phyloP scores from a whole-genome alignment of 805 yeast genomes.

The Cyberlindnera japonica region DNA sequence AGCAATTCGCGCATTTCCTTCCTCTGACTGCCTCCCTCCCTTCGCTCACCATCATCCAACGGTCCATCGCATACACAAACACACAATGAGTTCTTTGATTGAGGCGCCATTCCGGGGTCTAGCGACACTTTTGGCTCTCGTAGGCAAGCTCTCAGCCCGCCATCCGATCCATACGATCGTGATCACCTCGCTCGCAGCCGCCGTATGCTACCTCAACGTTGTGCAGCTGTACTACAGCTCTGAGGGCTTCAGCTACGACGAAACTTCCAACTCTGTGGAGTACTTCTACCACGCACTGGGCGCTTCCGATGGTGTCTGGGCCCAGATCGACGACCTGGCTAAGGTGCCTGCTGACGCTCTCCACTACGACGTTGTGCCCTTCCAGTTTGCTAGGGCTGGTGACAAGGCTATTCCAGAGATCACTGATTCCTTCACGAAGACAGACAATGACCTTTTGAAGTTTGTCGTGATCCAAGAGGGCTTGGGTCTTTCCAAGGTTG shows the following conservation, averaged over 20 bases:
- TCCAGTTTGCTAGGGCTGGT: slow-evolving; percentile 49
- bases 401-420: slow-evolving; percentile 39
- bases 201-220: slow-evolving; percentile 73
- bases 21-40: not conserved
- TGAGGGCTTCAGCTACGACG: slow-evolving; percentile 30
- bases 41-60: not conserved
- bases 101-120: slow-evolving; percentile 30
- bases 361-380: slow-evolving; percentile 50
- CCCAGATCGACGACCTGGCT: slow-evolving; percentile 39
- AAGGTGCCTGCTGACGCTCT: slow-evolving; percentile 35
- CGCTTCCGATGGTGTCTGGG: slow-evolving; percentile 41
- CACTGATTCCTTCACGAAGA: slow-evolving; percentile 36
- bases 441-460: slow-evolving; percentile 41
- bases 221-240: slow-evolving; percentile 57
- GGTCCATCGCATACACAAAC: not conserved
- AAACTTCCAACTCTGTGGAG: slow-evolving; percentile 23
- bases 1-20: slow-evolving; percentile 2
- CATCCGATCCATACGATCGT: slow-evolving; percentile 87
- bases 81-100: slow-evolving; percentile 16
- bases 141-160: slow-evolving; percentile 57
- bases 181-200: slow-evolving; percentile 66
- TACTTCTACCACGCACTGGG: slow-evolving; percentile 37
- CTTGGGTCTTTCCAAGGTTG: slow-evolving; percentile 11
- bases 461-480: slow-evolving; percentile 32
- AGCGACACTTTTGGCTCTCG: slow-evolving; percentile 41